Evolutionary conservation across 371 early-diverging fungal species (phyloP), one percentile per base, ranked within the genome.

Genomic region (Blakeslea trispora): DNA sequence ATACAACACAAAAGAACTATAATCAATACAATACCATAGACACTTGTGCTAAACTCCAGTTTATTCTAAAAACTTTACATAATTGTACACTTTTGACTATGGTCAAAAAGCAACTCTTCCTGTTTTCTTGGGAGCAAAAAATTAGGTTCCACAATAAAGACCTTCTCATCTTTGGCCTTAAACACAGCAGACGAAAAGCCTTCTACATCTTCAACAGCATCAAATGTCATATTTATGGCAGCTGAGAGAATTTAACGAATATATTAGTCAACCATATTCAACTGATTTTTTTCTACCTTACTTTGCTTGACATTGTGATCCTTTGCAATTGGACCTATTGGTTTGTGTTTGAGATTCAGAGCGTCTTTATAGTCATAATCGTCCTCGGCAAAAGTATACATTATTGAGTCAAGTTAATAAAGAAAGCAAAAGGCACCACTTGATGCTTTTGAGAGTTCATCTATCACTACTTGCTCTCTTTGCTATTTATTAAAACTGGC

Each of bases 51-150:
- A 28, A 28, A 28, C 7, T 3, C 28, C 28, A 28, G 3, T 28
- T 28, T 28, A 28, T 28, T n/a, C 28, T 28, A 28, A 28, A 28
- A 28, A 28, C 5, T 17, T 43, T 56, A 72, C 69, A 72, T 72
- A 14, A 72, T 19, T 9, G 57, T 22, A 31, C 73, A 72, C 13
- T 59, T 58, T 11, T 45, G 42, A 43, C 57, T 64, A n/a, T 60
- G 47, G 14, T 66, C 61, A 19, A 15, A 17, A 21, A 44, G 47
- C n/a, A 61, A 11, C 6, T 61, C 46, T 0, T 45, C 47, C 2
- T 24, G 4, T 45, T 34, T 61, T 31, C 61, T 37, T 21, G 66
- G 66, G 19, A 61, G 57, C 5, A 66, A 3, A 45, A 66, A 66
- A 22, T 28, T 50, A n/a, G 66, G 55, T 3, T 53, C 44, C 8